These are phyloP conservation scores for Aspergillus fumigatiaffinis DNA, from an alignment of 2,329 filamentous ascomycete species.

Conservation along the genomic window DNA sequence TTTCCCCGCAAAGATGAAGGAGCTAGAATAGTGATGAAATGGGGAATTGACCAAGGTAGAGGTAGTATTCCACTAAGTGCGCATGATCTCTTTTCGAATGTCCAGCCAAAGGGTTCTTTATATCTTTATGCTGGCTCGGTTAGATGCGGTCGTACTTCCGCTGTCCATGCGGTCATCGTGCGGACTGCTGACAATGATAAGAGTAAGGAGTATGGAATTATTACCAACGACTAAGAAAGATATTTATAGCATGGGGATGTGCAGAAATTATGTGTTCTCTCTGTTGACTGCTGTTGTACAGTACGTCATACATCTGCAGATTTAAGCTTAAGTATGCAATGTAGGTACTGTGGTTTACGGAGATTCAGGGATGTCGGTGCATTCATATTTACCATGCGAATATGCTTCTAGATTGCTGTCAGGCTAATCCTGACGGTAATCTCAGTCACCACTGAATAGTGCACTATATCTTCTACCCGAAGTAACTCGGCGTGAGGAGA, in stretches of 20 bases:
- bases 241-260: not conserved
- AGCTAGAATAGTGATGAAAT: not conserved
- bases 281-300: not conserved
- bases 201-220: not conserved
- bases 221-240: not conserved
- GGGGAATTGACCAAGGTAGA: not conserved
- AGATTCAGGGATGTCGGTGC: not conserved
- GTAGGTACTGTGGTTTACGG: not conserved
- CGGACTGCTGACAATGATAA: not conserved
- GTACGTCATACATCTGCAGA: not conserved
- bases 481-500: not conserved
- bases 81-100: not conserved
- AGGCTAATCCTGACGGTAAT: not conserved
- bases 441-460: not conserved
- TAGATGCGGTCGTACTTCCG: not conserved
- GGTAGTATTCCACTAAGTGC: not conserved
- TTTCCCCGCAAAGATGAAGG: not conserved
- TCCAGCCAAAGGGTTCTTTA: not conserved
- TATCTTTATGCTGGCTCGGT: not conserved
- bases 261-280: not conserved
- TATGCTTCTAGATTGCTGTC: not conserved
- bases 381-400: not conserved
- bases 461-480: not conserved
- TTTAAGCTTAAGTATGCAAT: not conserved
- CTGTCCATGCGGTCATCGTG: not conserved